Evolutionary conservation across 441 rosid species (phyloP).

Genomic region (Adansonia grandidieri): DNA sequence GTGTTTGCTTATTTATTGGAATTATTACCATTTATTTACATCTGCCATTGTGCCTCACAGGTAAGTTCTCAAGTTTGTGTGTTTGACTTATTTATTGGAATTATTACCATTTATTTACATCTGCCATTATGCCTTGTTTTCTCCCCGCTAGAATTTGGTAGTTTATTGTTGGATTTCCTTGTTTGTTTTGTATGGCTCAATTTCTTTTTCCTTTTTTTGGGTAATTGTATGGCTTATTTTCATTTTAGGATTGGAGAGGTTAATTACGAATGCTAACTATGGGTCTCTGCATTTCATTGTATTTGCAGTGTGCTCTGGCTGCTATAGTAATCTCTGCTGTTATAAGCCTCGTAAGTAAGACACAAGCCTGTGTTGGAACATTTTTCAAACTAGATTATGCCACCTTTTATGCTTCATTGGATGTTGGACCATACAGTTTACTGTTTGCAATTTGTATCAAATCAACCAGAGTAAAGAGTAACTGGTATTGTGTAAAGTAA

Average conservation of each 20-base stretch:
- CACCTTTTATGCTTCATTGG: background rate
- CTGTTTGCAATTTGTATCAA: background rate
- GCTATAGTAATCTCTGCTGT: conserved; percentile 94
- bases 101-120: background rate
- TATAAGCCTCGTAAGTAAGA: conserved; percentile 76
- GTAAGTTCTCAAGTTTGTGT: conserved; percentile 46
- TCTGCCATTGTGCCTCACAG: conserved; percentile 48
- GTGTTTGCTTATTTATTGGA: conserved; percentile 20
- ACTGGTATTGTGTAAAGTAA: background rate
- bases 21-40: background rate
- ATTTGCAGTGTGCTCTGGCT: conserved; percentile 88
- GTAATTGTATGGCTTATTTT: background rate
- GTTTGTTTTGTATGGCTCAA: background rate
- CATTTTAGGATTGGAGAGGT: background rate
- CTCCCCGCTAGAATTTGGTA: too few species aligned
- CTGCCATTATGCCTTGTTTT: conserved; percentile 11
- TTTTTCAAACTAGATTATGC: conserved; percentile 2
- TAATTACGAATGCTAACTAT: conserved; percentile 34
- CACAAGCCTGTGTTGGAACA: background rate
- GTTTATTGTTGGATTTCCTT: conserved; percentile 1
- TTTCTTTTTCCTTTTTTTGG: too few species aligned
- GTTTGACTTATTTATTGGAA: conserved; percentile 18
- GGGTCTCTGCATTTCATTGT: conserved; percentile 21
- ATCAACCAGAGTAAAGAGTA: background rate
- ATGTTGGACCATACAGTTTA: background rate